Percentiles rank a stretch among this genome's conserved stretches.
Conservation (phyloP, 2,329 filamentous ascomycete genomes). For the Beauveria sp. region DNA sequence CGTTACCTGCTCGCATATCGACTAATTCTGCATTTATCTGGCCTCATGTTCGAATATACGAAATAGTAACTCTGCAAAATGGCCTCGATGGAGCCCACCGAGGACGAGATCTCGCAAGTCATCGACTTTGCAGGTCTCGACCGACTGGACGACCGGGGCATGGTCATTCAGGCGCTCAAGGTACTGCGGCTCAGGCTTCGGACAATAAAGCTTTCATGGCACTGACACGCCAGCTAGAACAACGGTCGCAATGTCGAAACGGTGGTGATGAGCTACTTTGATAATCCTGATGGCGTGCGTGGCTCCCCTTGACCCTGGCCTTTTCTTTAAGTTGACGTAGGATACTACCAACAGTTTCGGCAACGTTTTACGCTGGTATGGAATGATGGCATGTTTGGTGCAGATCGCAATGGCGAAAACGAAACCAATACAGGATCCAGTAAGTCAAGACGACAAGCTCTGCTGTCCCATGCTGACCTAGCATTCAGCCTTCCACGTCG, state of each 20-base stretch:
- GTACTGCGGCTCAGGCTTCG: slow-evolving; percentile 17
- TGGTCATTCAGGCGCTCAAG: slow-evolving; percentile 36
- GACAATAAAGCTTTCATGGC: too few species aligned
- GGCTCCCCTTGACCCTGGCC: slow-evolving; percentile 8
- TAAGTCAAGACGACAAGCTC: slow-evolving; percentile 21
- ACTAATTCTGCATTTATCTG: not conserved
- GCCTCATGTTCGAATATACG: not conserved
- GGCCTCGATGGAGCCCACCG: slow-evolving; percentile 28
- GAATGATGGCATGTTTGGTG: slow-evolving; percentile 47
- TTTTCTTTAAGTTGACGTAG: not conserved
- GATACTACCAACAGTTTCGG: slow-evolving; percentile 30
- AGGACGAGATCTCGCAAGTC: slow-evolving; percentile 31
- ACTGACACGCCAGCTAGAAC: slow-evolving; percentile 18
- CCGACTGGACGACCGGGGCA: slow-evolving; percentile 27
- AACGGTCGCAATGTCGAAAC: slow-evolving; percentile 39
- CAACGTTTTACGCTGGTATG: slow-evolving; percentile 40
- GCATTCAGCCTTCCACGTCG: slow-evolving; percentile 46
- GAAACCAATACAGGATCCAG: slow-evolving; percentile 36
- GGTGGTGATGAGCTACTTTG: slow-evolving; percentile 46
- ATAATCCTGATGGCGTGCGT: slow-evolving; percentile 32
- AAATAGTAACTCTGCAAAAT: slow-evolving; percentile 15
- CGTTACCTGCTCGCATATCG: not conserved
- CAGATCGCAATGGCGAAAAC: slow-evolving; percentile 43
- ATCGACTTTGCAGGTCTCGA: slow-evolving; percentile 34
- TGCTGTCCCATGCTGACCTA: not conserved